phyloP scores from a whole-genome alignment of 2,329 filamentous ascomycete genomes.

The Rhynchosporium secalis region DNA sequence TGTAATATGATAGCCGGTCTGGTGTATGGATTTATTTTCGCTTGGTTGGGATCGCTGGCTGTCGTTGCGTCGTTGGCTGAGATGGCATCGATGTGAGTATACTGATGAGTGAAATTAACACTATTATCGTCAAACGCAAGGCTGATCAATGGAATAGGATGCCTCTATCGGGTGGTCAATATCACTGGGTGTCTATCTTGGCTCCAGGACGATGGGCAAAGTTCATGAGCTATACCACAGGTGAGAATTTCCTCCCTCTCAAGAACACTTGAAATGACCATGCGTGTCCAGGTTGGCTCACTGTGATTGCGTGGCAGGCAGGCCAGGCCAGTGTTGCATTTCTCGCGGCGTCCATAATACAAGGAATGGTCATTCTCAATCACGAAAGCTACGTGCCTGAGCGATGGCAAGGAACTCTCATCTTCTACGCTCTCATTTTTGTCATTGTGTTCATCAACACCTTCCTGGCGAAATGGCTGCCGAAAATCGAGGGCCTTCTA shows the following conservation, averaged over 20 bases:
- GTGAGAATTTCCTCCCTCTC: constrained; percentile 33
- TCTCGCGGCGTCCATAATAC: constrained; percentile 50
- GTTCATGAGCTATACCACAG: constrained; percentile 54
- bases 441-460: constrained; percentile 48
- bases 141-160: constrained; percentile 38
- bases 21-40: constrained; percentile 29
- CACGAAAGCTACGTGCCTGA: constrained; percentile 41
- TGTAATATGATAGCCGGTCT: constrained; percentile 27
- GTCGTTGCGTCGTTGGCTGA: constrained; percentile 28
- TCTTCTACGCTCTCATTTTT: constrained; percentile 45
- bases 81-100: constrained; percentile 32
- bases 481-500: constrained; percentile 52
- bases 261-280: neutral
- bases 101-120: neutral
- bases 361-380: constrained; percentile 44
- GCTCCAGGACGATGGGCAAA: constrained; percentile 49
- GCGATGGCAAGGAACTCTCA: constrained; percentile 46
- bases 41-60: constrained; percentile 23
- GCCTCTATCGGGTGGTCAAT: constrained; percentile 57
- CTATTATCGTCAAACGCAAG: constrained; percentile 18
- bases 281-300: constrained; percentile 48
- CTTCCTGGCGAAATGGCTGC: constrained; percentile 46
- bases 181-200: constrained; percentile 52
- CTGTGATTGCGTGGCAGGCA: constrained; percentile 50
- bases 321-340: constrained; percentile 40